Conservation (phyloP, 192 early-diverging fungal genomes). For the Anaeromyces robustus region DNA sequence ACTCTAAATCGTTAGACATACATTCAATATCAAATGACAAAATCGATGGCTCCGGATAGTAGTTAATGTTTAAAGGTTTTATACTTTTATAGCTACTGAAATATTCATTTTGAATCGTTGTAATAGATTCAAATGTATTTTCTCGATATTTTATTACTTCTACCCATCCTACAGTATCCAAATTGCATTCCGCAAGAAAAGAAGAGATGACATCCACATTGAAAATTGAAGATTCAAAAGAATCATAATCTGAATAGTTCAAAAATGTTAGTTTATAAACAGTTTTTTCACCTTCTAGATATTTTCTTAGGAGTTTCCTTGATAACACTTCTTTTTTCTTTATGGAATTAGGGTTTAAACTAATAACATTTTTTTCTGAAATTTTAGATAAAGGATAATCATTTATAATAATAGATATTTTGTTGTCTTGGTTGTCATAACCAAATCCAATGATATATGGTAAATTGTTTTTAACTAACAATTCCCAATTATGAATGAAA, state of each 20-base stretch:
- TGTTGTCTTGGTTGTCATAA: neutral
- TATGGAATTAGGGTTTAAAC: neutral
- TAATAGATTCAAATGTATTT: neutral
- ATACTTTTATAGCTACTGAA: neutral
- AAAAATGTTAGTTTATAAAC: neutral
- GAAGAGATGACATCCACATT: neutral
- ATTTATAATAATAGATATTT: neutral
- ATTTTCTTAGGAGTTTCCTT: neutral
- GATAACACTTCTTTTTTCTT: neutral
- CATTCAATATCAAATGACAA: neutral
- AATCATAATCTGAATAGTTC: neutral
- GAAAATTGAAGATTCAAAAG: neutral
- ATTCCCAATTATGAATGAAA: neutral
- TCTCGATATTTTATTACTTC: neutral
- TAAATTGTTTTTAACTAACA: neutral
- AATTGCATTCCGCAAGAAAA: neutral
- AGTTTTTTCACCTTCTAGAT: neutral
- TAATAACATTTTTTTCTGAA: neutral
- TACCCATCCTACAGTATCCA: neutral
- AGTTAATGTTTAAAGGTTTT: neutral
- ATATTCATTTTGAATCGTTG: neutral
- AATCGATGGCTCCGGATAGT: neutral
- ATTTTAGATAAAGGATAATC: neutral
- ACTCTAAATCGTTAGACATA: neutral
- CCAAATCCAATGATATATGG: neutral